phyloP scores from a whole-genome alignment of 495 filamentous ascomycete genomes.

The Talaromyces thailandensis region DNA sequence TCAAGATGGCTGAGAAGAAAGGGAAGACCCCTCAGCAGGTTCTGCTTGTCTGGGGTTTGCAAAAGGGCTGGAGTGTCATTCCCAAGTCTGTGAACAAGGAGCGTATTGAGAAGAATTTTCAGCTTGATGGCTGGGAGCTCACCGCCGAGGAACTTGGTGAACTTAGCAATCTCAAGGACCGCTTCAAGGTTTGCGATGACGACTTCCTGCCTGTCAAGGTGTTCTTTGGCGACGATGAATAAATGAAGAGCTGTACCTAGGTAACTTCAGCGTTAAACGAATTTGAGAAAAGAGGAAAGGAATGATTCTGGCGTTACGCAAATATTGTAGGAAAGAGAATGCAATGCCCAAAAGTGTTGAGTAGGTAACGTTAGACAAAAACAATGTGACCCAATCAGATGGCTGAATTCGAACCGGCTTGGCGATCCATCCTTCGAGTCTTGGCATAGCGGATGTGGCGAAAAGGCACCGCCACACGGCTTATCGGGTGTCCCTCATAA shows the following conservation, averaged over 20 bases:
- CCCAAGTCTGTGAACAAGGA: conserved; percentile 58
- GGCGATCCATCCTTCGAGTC: background rate
- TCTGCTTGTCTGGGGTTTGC: conserved; percentile 58
- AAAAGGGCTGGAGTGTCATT: conserved; percentile 65
- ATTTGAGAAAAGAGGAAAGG: background rate
- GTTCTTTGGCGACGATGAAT: conserved; percentile 84
- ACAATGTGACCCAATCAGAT: background rate
- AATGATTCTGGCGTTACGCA: background rate
- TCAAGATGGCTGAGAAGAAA: conserved; percentile 54
- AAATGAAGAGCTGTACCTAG: background rate
- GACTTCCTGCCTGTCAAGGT: conserved; percentile 67
- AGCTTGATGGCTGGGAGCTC: conserved; percentile 58
- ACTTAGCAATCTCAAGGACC: conserved; percentile 53
- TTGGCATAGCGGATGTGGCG: background rate
- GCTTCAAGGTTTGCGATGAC: conserved; percentile 69
- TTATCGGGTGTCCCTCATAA: conserved; percentile 11
- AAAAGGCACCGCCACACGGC: conserved; percentile 8
- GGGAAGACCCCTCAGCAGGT: conserved; percentile 60
- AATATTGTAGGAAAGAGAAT: background rate
- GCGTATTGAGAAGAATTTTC: conserved; percentile 56
- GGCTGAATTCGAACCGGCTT: background rate
- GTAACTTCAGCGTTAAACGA: background rate
- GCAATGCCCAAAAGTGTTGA: no score
- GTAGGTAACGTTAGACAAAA: background rate
- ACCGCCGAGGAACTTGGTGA: conserved; percentile 53